phyloP scores from a whole-genome alignment of 2,329 filamentous ascomycete genomes.

The Xylaria multiplex region DNA sequence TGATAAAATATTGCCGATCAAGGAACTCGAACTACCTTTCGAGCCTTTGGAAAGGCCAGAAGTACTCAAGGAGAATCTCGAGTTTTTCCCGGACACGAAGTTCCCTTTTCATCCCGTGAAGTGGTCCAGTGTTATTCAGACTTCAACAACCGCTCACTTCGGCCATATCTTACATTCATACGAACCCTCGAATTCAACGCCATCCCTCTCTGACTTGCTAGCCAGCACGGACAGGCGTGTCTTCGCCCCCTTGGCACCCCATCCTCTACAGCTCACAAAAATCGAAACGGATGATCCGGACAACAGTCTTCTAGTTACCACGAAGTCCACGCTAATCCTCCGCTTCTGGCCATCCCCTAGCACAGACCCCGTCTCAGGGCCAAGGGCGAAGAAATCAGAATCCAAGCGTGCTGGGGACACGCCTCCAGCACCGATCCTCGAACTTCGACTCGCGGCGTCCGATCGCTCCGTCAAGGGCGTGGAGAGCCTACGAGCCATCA shows the following conservation, averaged over 20 bases:
- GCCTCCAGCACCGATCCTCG: slow-evolving; percentile 49
- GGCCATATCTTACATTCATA: slow-evolving; percentile 58
- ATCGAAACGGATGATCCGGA: slow-evolving; percentile 43
- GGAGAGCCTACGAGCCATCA: slow-evolving; percentile 53
- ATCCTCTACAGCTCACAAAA: slow-evolving; percentile 57
- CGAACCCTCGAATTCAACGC: slow-evolving; percentile 21
- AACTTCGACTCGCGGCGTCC: slow-evolving; percentile 52
- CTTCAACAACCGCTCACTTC: slow-evolving; percentile 57
- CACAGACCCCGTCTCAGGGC: slow-evolving; percentile 3
- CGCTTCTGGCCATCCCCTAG: slow-evolving; percentile 56
- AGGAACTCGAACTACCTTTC: slow-evolving; percentile 39
- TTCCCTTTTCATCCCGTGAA: slow-evolving; percentile 35
- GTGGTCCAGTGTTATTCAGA: slow-evolving; percentile 42
- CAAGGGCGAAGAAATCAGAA: slow-evolving; percentile 12
- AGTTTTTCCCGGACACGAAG: slow-evolving; percentile 13
- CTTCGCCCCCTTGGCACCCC: slow-evolving; percentile 59
- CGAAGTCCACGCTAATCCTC: slow-evolving; percentile 55
- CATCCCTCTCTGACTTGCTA: slow-evolving; percentile 33
- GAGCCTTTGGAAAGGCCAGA: slow-evolving; percentile 26
- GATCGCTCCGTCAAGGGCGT: slow-evolving; percentile 49
- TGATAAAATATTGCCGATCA: slow-evolving; percentile 19
- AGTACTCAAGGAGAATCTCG: not conserved
- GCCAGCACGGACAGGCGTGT: slow-evolving; percentile 47
- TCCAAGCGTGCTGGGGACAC: slow-evolving; percentile 24
- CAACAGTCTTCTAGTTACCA: slow-evolving; percentile 38